These are phyloP conservation scores for Dipodascus geniculatus DNA, from an alignment of 805 yeast genomes.

Conservation along the genomic window DNA sequence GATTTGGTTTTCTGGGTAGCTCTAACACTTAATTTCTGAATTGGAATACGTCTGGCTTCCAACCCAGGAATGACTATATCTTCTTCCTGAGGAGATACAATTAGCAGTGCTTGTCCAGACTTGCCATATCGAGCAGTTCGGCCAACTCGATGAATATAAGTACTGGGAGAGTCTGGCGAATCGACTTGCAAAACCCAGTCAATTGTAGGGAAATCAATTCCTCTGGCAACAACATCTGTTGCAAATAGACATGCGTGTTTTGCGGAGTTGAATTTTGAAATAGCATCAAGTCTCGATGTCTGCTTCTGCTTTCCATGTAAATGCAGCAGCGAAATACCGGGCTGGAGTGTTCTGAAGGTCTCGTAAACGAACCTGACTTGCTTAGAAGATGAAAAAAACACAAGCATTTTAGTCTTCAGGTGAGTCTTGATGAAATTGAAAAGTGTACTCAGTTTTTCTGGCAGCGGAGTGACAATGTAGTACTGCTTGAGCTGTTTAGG, in stretches of 20 bases:
- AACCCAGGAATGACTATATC: slow-evolving; percentile 60
- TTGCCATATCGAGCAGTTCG: slow-evolving; percentile 92
- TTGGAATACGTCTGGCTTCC: slow-evolving; percentile 50
- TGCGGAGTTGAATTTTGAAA: slow-evolving; percentile 64
- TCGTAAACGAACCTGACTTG: slow-evolving; percentile 88
- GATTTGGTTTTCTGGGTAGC: slow-evolving; percentile 57
- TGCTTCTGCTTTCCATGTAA: slow-evolving; percentile 86
- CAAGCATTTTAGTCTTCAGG: slow-evolving; percentile 65
- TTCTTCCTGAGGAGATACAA: slow-evolving; percentile 78
- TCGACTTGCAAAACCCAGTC: slow-evolving; percentile 77
- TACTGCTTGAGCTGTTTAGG: slow-evolving; percentile 82
- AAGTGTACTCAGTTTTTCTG: slow-evolving; percentile 73
- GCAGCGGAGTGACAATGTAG: slow-evolving; percentile 57
- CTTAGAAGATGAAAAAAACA: slow-evolving; percentile 76
- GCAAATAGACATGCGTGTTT: slow-evolving; percentile 76
- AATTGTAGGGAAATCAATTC: slow-evolving; percentile 88
- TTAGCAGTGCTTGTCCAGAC: slow-evolving; percentile 67
- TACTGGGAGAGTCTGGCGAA: slow-evolving; percentile 57
- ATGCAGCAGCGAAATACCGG: slow-evolving; percentile 81
- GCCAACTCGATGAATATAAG: slow-evolving; percentile 87
- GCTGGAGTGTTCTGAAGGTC: slow-evolving; percentile 74
- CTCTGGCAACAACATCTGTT: slow-evolving; percentile 93
- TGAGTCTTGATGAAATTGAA: slow-evolving; percentile 84
- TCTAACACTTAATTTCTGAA: slow-evolving; percentile 62
- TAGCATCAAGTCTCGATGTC: slow-evolving; percentile 74